Conservation (phyloP, 805 yeast species). For the Lipomyces starkeyi region DNA sequence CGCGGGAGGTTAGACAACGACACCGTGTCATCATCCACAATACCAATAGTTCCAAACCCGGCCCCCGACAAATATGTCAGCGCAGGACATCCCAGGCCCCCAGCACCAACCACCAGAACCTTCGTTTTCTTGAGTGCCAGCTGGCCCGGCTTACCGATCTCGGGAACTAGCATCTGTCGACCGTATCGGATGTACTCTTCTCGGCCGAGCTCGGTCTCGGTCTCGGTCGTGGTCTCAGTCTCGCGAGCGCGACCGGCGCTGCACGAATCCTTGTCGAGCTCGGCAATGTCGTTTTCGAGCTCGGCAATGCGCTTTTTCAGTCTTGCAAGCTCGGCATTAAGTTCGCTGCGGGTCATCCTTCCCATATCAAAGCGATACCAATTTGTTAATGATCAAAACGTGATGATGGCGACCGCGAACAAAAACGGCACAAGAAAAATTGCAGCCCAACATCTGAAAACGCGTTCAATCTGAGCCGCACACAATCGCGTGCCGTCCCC, state of each 20-base stretch:
- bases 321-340: background rate
- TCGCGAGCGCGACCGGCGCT: no score
- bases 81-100: conserved; percentile 96
- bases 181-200: conserved; percentile 88
- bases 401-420: no score
- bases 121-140: conserved; percentile 59
- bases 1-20: conserved; percentile 87
- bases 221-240: no score
- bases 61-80: conserved; percentile 82
- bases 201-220: conserved; percentile 36
- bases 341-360: background rate
- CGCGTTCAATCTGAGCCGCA: no score
- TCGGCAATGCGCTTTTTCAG: background rate
- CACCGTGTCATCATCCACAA: conserved; percentile 85
- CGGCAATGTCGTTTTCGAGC: background rate
- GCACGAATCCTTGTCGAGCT: background rate
- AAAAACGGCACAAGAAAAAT: no score
- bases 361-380: background rate
- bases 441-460: no score
- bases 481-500: no score
- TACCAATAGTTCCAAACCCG: conserved; percentile 81
- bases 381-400: no score
- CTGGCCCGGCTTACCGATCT: conserved; percentile 66
- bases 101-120: conserved; percentile 89
- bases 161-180: conserved; percentile 92